Base-by-base conservation (phyloP, 345 rosid species). In the Euphorbia tirucalli region DNA sequence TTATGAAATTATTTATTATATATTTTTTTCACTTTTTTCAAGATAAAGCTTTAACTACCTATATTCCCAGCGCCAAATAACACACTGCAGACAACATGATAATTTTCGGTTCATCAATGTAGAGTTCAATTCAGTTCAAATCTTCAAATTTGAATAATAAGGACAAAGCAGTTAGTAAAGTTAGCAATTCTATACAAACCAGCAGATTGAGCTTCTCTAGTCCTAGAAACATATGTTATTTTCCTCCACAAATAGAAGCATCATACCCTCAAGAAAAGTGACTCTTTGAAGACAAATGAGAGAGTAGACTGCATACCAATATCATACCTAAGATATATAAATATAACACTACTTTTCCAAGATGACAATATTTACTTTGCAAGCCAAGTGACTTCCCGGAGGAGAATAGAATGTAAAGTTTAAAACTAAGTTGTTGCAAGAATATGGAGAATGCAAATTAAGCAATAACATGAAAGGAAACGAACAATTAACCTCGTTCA, bases 351-450 rank as follows among this genome's bases (percentile, higher is more conserved):
- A 44, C 44, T 61, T 30, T 74, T 72, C 59, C 74, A 44, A 19
- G 49, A 28, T 61, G 64, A 37, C 31, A 60, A 24, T 73, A 66
- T 61, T 66, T 70, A 21, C 67, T 63, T 70, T 54, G 80, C 64
- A 72, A 72, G 74, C 55, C 44, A 55, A 37, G 67, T 55, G 66
- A 74, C 77, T 52, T 75, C 75, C 70, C 50, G 35, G 35, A 75
- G 24, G 61, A 60, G 30, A 18, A 74, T 54, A 3, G 32, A 72
- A 55, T 44, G 32, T n/a, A 69, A 21, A 22, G 52, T 65, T 70
- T 10, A 41, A 65, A 21, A 15, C 58, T 9, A 30, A 44, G 58
- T 24, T 11, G 43, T 50, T 54, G 3, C 0, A 30, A 28, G 14
- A 30, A 56, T 21, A 71, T 24, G 39, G 5, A 56, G 69, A 71